Evolutionary conservation across 768 basidiomycete genomes (phyloP), one percentile per base, ranked within the genome.

Genomic region (Trametes villosa): DNA sequence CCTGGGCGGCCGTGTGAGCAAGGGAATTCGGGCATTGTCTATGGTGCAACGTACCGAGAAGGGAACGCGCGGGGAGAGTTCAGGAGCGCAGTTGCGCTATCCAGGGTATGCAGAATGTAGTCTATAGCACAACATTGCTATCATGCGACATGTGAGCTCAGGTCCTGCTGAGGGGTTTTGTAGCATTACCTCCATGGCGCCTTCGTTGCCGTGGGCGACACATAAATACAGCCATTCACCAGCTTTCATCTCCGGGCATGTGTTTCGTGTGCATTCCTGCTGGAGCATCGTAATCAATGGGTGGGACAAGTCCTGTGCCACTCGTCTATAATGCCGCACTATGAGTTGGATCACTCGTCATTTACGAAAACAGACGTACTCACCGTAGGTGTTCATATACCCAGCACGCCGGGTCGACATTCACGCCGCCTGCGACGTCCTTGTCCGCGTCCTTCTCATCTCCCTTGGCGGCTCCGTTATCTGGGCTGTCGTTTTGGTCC

Each of bases 191-290:
- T 94, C 92, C 86, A 92, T 90, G 50, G 87, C 84, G 11, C 89
- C 88, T 58, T 92, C 91, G 68, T 87, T 92, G 22, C 92, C 94
- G 74, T 98, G 95, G 0, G 94, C 96, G 38, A 96, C 94, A 66
- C 96, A 98, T 7, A 98, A 77, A 75, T 97, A 98, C 29, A 93
- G 81, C 96, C 96, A 98, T 78, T 98, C 94, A 56, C 92, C 93
- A n/a, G 96, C 95, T 74, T 96, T 96, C 96, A 99, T 99, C 76
- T 96, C 89, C 1, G 95, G 93, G 79, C 96, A 99, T 11, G 89
- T 85, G 34, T 82, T 76, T 38, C 92, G 85, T 13, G 88, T 92
- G 71, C 96, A 98, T 72, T 93, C 92, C 66, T 89, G 86, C 71
- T 94, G 93, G 40, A 95, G 77, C 70, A 86, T 87, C 1, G 89